A percentile compares a stretch with the other conserved stretches of the same genome.
Conservation (phyloP, 1,284 basidiomycete species). For the Ceratobasidium sp. region DNA sequence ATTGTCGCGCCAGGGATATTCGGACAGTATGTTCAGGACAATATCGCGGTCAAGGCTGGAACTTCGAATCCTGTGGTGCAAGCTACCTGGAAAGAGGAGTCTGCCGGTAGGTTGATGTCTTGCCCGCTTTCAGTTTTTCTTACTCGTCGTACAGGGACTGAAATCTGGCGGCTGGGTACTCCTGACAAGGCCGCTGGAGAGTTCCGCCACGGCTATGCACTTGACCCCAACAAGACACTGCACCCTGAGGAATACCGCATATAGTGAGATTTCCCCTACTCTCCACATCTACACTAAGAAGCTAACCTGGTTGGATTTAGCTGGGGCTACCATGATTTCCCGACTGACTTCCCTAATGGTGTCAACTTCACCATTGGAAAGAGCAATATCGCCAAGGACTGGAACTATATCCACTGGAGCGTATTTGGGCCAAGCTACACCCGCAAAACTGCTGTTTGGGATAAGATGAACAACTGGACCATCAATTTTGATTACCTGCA, state of each 20-base stretch:
- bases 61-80: conserved; percentile 38
- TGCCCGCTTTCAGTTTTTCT: not conserved
- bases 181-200: conserved; percentile 51
- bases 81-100: conserved; percentile 50
- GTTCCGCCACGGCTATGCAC: conserved; percentile 50
- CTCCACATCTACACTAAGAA: not conserved
- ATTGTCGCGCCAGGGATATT: conserved; percentile 48
- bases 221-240: conserved; percentile 48
- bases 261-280: conserved; percentile 42
- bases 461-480: conserved; percentile 52
- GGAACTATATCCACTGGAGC: conserved; percentile 52
- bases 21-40: conserved; percentile 52
- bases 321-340: conserved; percentile 52
- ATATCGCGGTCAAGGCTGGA: conserved; percentile 49
- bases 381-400: conserved; percentile 49
- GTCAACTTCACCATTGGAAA: conserved; percentile 51
- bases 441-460: conserved; percentile 34
- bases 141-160: conserved; percentile 35
- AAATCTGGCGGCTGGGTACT: conserved; percentile 53
- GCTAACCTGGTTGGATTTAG: not conserved
- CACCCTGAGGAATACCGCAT: conserved; percentile 50
- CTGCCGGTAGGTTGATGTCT: conserved; percentile 45
- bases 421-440: conserved; percentile 49
- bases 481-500: conserved; percentile 49
- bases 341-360: conserved; percentile 51